Percentiles rank a stretch among this genome's conserved stretches.
Evolutionary conservation across 768 basidiomycete species (phyloP).

Genomic region (Russula compacta): DNA sequence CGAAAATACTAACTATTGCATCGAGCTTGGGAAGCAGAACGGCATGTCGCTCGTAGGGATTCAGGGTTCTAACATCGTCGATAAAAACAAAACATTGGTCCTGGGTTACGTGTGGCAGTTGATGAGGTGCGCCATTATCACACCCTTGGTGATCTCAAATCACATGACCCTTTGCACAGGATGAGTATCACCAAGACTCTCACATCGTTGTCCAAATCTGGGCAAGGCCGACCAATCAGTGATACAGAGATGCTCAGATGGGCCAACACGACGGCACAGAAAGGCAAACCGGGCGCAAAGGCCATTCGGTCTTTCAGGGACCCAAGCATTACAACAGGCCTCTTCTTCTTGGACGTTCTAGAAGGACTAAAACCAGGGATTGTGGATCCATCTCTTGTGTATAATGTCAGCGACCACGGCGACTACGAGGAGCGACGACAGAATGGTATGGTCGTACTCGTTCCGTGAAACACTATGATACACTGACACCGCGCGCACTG

Average conservation of each 20-base stretch:
- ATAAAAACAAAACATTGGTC: conserved; percentile 85
- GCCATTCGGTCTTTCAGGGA: conserved; percentile 92
- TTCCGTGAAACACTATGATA: no score
- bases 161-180: conserved; percentile 28
- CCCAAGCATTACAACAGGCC: conserved; percentile 73
- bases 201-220: conserved; percentile 55
- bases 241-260: conserved; percentile 94
- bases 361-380: conserved; percentile 90
- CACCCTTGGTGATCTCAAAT: neutral
- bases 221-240: conserved; percentile 72
- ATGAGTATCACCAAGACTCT: conserved; percentile 90
- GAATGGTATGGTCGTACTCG: conserved; percentile 57
- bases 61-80: conserved; percentile 95
- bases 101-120: conserved; percentile 97
- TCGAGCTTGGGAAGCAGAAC: conserved; percentile 88
- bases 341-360: conserved; percentile 90
- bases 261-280: conserved; percentile 87
- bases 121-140: conserved; percentile 58
- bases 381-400: conserved; percentile 80
- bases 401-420: conserved; percentile 48
- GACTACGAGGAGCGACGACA: conserved; percentile 83
- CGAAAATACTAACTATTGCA: conserved; percentile 95
- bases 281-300: conserved; percentile 46
- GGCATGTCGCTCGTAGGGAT: conserved; percentile 96
- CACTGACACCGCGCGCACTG: neutral